A percentile compares a stretch with the other conserved stretches of the same genome.
Evolutionary conservation across 73 alveolate species (phyloP).

Genomic region (Effrenium voratum): DNA sequence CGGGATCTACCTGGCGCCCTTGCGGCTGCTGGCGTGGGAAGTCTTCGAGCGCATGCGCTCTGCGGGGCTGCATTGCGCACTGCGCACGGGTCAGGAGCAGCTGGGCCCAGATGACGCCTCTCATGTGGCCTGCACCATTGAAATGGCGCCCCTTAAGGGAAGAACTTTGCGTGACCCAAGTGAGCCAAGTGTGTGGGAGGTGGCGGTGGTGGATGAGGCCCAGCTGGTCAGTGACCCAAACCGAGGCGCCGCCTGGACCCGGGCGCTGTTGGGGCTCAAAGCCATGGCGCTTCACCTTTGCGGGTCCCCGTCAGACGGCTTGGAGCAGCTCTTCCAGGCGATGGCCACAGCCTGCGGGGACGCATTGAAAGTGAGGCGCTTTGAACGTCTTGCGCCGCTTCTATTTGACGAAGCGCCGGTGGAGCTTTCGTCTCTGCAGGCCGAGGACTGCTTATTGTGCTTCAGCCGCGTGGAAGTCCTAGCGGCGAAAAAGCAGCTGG

Average conservation of each 20-base stretch:
- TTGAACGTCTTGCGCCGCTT: too few relatives aligned
- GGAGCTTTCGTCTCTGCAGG: too few relatives aligned
- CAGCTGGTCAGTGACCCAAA: conserved; percentile 12
- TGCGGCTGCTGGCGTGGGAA: conserved; percentile 66
- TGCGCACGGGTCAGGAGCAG: conserved; percentile 66
- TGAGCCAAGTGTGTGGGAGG: not conserved
- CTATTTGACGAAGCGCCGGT: too few relatives aligned
- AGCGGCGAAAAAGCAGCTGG: conserved; percentile 23
- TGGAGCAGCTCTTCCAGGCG: too few relatives aligned
- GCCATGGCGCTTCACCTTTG: conserved; percentile 9
- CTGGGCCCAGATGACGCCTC: conserved; percentile 43
- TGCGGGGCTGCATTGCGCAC: conserved; percentile 44
- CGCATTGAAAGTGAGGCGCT: too few relatives aligned
- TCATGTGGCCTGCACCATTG: conserved; percentile 65
- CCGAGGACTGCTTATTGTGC: too few relatives aligned
- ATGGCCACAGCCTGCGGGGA: too few relatives aligned
- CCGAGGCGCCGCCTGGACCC: conserved; percentile 34
- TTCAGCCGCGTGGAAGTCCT: conserved; percentile 27
- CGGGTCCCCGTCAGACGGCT: too few relatives aligned
- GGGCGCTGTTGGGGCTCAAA: conserved; percentile 30
- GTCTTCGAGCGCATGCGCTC: not conserved
- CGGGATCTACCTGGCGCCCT: conserved; percentile 70
- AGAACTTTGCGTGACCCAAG: not conserved
- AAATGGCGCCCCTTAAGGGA: conserved; percentile 59
- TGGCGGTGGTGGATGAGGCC: conserved; percentile 42